Evolutionary conservation across 2,329 filamentous ascomycete genomes (phyloP), one percentile per base, ranked within the genome.

Genomic region (Penicillium sp.): DNA sequence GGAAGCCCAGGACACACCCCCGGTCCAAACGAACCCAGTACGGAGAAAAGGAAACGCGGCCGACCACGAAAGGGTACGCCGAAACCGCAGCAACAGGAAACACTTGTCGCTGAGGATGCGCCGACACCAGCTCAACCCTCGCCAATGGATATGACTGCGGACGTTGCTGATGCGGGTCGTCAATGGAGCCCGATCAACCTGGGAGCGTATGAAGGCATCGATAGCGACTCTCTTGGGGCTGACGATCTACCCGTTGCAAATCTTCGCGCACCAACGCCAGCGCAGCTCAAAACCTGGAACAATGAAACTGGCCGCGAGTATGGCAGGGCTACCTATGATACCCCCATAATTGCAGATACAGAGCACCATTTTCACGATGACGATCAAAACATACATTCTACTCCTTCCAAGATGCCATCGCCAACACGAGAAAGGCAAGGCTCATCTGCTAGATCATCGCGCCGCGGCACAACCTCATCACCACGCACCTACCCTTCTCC

Each of bases 401-500:
- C 71, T 3, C 71, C 72, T 27, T 70, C 71, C 3, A 74, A 73
- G 45, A 72, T 69, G 61, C 69, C 71, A 22, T 71, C 74, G 8
- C 68, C 70, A 37, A 60, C 60, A 8, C 66, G 66, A 49, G 65
- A 67, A 50, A 59, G 59, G 50, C 61, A 59, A 44, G 65, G 57
- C 10, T 54, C 65, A 16, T 75, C 74, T 26, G 66, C 70, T 5
- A 65, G 71, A 48, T 74, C 75, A 52, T 71, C 68, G 47, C 64
- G 70, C 37, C 60, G 72, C 52, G 68, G 70, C 21, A 70, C 65
- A 56, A 72, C 69, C 29, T 73, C 74, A 14, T 66, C 68, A 47
- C 67, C 67, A 49, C 71, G 70, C 49, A 66, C 63, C n/a, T 77
- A 78, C 55, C 75, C 76, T 13, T 74, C 72, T 11, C 74, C 75